These are phyloP conservation scores for Geotrichum europaeum DNA, from an alignment of 1,139 yeast genomes.

Conservation along the genomic window DNA sequence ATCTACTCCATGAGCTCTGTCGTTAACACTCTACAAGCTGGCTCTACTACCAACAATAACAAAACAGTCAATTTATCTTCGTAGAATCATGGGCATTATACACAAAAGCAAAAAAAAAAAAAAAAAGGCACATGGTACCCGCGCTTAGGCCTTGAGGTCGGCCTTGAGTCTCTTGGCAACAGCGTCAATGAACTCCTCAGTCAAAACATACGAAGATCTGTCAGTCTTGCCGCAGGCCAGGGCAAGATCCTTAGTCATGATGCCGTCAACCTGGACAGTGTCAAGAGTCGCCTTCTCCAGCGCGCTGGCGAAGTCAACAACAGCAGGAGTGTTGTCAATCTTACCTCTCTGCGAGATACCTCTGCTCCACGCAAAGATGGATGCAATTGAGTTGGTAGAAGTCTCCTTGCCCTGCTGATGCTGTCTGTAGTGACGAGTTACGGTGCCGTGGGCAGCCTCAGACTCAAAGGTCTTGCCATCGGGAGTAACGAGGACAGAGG, in stretches of 20 bases:
- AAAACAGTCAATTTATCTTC: not conserved
- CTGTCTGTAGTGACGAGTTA: conserved; percentile 91
- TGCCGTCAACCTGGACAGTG: conserved; percentile 77
- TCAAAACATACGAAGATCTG: conserved; percentile 72
- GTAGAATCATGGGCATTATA: not conserved
- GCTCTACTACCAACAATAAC: not conserved
- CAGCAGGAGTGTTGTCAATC: conserved; percentile 79
- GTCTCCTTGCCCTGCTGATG: conserved; percentile 95
- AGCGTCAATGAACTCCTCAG: conserved; percentile 85
- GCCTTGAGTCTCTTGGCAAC: conserved; percentile 51
- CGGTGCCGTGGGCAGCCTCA: conserved; percentile 98
- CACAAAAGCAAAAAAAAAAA: not conserved
- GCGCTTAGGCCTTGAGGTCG: conserved; percentile 21
- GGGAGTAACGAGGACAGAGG: conserved; percentile 87
- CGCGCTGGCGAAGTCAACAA: conserved; percentile 65
- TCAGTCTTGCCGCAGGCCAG: conserved; percentile 81
- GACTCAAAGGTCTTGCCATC: conserved; percentile 94
- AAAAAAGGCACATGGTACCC: not conserved
- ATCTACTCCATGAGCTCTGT: not conserved
- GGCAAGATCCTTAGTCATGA: conserved; percentile 95
- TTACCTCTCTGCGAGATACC: conserved; percentile 89
- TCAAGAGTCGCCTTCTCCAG: conserved; percentile 80
- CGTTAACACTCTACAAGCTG: not conserved
- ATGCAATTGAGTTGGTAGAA: conserved; percentile 93
- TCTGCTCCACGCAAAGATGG: conserved; percentile 94